A percentile compares a stretch with the other conserved stretches of the same genome.
phyloP scores from a whole-genome alignment of 2,329 filamentous ascomycete genomes.

The Plenodomus biglobosus region DNA sequence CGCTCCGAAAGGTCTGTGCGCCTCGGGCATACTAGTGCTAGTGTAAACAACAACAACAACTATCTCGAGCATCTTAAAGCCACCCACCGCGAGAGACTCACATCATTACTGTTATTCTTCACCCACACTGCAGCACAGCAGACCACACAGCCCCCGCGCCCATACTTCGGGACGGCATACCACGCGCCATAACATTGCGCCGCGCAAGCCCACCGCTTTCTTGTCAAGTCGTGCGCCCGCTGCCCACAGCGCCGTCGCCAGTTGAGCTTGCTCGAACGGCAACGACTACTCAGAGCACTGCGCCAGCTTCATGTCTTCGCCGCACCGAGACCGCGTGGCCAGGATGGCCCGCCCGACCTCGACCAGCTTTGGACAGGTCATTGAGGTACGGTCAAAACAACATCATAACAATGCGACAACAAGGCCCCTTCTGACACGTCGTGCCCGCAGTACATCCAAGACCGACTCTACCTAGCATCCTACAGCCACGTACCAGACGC shows the following conservation, averaged over 20 bases:
- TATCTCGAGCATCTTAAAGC: slow-evolving; percentile 25
- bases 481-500: slow-evolving; percentile 80
- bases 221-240: slow-evolving; percentile 17
- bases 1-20: slow-evolving; percentile 24
- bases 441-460: slow-evolving; percentile 52
- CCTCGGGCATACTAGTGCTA: slow-evolving; percentile 16
- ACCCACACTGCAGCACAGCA: slow-evolving; percentile 19
- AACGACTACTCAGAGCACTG: slow-evolving; percentile 19
- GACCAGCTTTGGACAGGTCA: slow-evolving; percentile 77
- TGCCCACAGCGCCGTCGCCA: neutral
- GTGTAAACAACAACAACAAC: slow-evolving; percentile 32
- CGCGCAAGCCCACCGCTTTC: slow-evolving; percentile 19
- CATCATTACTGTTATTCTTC: slow-evolving; percentile 45
- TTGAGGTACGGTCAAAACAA: slow-evolving; percentile 75
- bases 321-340: slow-evolving; percentile 25
- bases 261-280: neutral
- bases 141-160: slow-evolving; percentile 23
- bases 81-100: slow-evolving; percentile 31
- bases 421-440: slow-evolving; percentile 9
- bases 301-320: slow-evolving; percentile 29
- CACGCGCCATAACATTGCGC: slow-evolving; percentile 14
- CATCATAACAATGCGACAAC: slow-evolving; percentile 26
- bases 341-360: slow-evolving; percentile 36
- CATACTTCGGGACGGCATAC: slow-evolving; percentile 16
- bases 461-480: slow-evolving; percentile 91